Evolutionary conservation across 805 yeast genomes (phyloP).

Genomic region (Kluyveromyces siamensis): DNA sequence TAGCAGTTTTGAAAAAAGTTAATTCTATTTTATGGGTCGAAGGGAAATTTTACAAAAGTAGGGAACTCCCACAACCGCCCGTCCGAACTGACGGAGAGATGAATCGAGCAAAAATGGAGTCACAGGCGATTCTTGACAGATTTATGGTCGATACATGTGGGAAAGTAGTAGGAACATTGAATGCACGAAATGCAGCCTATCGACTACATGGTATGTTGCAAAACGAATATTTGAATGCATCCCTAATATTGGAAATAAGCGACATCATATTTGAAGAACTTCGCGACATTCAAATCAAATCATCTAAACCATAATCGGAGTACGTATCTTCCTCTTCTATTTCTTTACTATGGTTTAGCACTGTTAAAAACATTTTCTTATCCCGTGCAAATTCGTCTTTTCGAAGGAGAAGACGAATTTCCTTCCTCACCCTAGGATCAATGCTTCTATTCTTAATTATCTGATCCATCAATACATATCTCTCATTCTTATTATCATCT

Average conservation of each 20-base stretch:
- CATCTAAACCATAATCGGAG: slow-evolving; percentile 1
- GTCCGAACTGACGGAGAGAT: slow-evolving; percentile 45
- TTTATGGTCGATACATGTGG: slow-evolving; percentile 59
- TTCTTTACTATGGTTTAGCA: background rate
- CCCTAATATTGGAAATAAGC: slow-evolving; percentile 47
- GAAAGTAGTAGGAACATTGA: slow-evolving; percentile 61
- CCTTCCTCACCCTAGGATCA: background rate
- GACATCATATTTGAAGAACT: slow-evolving; percentile 45
- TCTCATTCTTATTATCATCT: background rate
- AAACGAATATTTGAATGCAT: slow-evolving; percentile 60
- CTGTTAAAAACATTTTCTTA: slow-evolving; percentile 2
- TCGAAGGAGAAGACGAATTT: background rate
- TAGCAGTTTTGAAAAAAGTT: slow-evolving; percentile 30
- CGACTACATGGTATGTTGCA: slow-evolving; percentile 61
- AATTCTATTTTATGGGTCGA: slow-evolving; percentile 40
- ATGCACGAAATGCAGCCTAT: slow-evolving; percentile 53
- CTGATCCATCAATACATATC: background rate
- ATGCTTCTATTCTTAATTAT: background rate
- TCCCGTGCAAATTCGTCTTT: slow-evolving; percentile 2
- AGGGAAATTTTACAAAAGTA: slow-evolving; percentile 37
- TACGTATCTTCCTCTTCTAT: background rate
- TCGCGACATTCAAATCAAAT: background rate
- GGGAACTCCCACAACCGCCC: slow-evolving; percentile 6
- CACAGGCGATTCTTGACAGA: slow-evolving; percentile 44
- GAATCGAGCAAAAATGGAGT: slow-evolving; percentile 45